phyloP scores from a whole-genome alignment of 2,329 filamentous ascomycete genomes.

The Chaetomium globosum region DNA sequence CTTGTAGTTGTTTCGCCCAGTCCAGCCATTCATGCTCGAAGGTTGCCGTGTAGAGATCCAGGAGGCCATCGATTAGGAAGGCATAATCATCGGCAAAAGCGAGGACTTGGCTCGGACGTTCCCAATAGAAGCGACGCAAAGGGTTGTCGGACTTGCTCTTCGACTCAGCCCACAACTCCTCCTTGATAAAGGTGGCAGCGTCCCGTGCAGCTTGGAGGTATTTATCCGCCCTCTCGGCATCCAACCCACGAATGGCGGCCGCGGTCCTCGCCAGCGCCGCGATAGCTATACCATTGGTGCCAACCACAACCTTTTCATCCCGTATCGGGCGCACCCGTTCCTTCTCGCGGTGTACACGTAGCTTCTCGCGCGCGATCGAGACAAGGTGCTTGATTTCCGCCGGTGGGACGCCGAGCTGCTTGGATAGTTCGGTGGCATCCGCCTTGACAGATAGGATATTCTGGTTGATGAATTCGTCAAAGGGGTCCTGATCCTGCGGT shows the following conservation, averaged over 20 bases:
- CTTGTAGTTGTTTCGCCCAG: conserved; percentile 81
- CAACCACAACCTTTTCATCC: conserved; percentile 85
- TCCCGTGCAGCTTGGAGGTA: conserved; percentile 69
- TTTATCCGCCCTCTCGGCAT: conserved; percentile 57
- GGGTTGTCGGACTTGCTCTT: conserved; percentile 49
- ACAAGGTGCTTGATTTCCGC: conserved; percentile 71
- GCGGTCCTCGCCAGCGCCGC: conserved; percentile 76
- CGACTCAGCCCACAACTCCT: conserved; percentile 71
- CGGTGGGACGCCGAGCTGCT: conserved; percentile 72
- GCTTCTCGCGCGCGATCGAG: conserved; percentile 64
- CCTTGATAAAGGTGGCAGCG: conserved; percentile 71
- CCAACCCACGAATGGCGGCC: conserved; percentile 65
- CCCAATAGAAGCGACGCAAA: conserved; percentile 72
- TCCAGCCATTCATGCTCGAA: conserved; percentile 73
- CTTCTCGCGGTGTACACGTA: conserved; percentile 71
- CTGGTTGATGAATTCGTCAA: conserved; percentile 92
- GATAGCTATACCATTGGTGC: conserved; percentile 88
- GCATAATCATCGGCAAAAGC: conserved; percentile 96
- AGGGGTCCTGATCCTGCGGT: conserved; percentile 75
- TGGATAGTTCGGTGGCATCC: conserved; percentile 68
- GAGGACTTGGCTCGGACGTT: conserved; percentile 62
- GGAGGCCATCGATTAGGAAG: conserved; percentile 77
- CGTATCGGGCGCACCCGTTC: conserved; percentile 75
- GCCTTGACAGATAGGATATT: conserved; percentile 79
- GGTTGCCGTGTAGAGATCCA: conserved; percentile 83